Evolutionary conservation across 768 basidiomycete species (phyloP), one percentile per base, ranked within the genome.

Genomic region (Exsudoporus frostii): DNA sequence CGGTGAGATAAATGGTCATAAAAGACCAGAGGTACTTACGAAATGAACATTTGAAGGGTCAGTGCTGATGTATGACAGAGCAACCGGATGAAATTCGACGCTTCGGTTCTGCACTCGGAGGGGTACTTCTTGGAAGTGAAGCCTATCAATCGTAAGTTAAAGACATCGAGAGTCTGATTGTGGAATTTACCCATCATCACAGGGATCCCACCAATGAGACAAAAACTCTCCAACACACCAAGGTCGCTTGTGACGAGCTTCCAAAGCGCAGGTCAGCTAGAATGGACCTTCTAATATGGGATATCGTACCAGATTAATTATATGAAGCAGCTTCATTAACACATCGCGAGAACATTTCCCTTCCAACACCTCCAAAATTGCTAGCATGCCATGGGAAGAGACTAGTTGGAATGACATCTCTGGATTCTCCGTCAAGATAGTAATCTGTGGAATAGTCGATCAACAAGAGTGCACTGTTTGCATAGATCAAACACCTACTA

Each of bases 1-100:
- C 17, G 11, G 14, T 55, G 43, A 54, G 47, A 48, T 20, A 13
- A 14, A 50, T 51, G 14, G 55, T 14, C 9, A 3, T 25, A 10
- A 38, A 43, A 13, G 13, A 15, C 36, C 6, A 25, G 48, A 32
- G n/a, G n/a, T 22, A 83, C 92, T 53, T 66, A 94, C 92, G 93
- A 90, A 56, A 98, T 97, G 73, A 98, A 98, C 96, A 98, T 98
- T 65, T 98, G 96, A 36, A 98, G 73, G 2, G 96, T 99, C 57
- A 97, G 72, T 11, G 93, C 86, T 2, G 96, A 98, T 0, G 93
- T 90, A 65, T 93, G 85, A 67, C 96, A 97, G 24, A 98, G 80
- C 14, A 95, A 73, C 25, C 91, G 86, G 48, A 99, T 91, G 70
- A 98, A 98, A 62, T 91, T 86, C 2, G 97, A 98, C 0, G 95